These are phyloP conservation scores for Dendrocalamus sinicus DNA, from an alignment of 176 grass and related monocot species.

Conservation along the genomic window DNA sequence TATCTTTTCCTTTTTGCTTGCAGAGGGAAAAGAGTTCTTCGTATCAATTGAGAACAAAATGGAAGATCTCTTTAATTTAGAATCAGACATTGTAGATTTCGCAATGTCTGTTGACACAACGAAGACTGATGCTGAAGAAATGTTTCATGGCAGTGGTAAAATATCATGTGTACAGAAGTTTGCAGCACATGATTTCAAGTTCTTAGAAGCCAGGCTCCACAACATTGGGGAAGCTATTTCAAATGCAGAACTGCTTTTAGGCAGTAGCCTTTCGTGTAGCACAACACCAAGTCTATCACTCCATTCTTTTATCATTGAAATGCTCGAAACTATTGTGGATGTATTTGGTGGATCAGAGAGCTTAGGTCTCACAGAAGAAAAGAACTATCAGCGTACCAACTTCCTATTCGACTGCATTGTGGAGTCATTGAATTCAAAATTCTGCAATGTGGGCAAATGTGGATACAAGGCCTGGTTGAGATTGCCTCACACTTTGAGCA, in stretches of 20 bases:
- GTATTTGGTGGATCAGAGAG: constrained; percentile 25
- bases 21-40: constrained; percentile 51
- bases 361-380: constrained; percentile 42
- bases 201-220: constrained; percentile 54
- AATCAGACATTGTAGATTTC: constrained; percentile 51
- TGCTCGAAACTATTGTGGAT: constrained; percentile 46
- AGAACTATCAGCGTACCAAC: constrained; percentile 45
- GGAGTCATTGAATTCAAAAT: constrained; percentile 66
- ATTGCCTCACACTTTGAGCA: constrained; percentile 38
- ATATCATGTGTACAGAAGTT: neutral
- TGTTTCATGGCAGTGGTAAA: neutral
- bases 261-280: constrained; percentile 7
- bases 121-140: constrained; percentile 29
- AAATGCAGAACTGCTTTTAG: constrained; percentile 61
- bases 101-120: constrained; percentile 31
- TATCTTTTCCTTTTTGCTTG: neutral
- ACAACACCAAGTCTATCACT: constrained; percentile 22
- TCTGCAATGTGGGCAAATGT: constrained; percentile 58
- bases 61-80: constrained; percentile 51
- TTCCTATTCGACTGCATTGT: constrained; percentile 84
- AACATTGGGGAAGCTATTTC: constrained; percentile 51
- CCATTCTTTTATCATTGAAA: constrained; percentile 60
- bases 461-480: constrained; percentile 62
- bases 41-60: constrained; percentile 50
- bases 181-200: constrained; percentile 40